Evolutionary conservation across 2,329 filamentous ascomycete species (phyloP).

Genomic region (Arachnomyces sp.): DNA sequence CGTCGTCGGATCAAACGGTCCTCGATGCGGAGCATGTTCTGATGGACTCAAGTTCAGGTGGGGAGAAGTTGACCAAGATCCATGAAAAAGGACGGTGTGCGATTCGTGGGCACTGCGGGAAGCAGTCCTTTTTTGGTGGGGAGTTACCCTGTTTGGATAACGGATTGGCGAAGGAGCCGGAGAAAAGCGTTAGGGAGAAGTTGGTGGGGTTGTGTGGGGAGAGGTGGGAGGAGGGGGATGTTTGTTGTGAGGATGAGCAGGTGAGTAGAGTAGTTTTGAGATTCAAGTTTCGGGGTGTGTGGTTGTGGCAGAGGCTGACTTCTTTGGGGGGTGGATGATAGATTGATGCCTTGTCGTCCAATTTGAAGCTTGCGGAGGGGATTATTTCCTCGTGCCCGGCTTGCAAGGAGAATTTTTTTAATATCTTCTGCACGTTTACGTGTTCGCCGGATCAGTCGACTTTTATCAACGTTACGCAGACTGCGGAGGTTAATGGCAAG

Average conservation of each 20-base stretch:
- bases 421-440: constrained; percentile 95
- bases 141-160: constrained; percentile 92
- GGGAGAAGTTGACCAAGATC: constrained; percentile 34
- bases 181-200: constrained; percentile 62
- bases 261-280: constrained; percentile 29
- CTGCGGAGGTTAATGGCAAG: constrained; percentile 49
- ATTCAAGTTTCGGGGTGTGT: not conserved
- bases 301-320: not conserved
- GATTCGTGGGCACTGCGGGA: constrained; percentile 84
- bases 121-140: constrained; percentile 80
- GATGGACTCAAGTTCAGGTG: no score
- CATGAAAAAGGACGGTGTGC: constrained; percentile 86
- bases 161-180: constrained; percentile 65
- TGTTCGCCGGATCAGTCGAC: constrained; percentile 95
- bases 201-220: constrained; percentile 77
- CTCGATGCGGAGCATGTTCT: no score
- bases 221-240: constrained; percentile 73
- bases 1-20: no score
- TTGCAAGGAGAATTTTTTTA: constrained; percentile 97
- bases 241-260: constrained; percentile 80
- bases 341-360: constrained; percentile 71
- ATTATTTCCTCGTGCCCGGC: constrained; percentile 92
- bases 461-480: constrained; percentile 85
- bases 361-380: constrained; percentile 76
- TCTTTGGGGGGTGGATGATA: constrained; percentile 27